A percentile compares a stretch with the other conserved stretches of the same genome.
phyloP scores from a whole-genome alignment of 169 alveolate genomes.

The Eimeria brunetti region DNA sequence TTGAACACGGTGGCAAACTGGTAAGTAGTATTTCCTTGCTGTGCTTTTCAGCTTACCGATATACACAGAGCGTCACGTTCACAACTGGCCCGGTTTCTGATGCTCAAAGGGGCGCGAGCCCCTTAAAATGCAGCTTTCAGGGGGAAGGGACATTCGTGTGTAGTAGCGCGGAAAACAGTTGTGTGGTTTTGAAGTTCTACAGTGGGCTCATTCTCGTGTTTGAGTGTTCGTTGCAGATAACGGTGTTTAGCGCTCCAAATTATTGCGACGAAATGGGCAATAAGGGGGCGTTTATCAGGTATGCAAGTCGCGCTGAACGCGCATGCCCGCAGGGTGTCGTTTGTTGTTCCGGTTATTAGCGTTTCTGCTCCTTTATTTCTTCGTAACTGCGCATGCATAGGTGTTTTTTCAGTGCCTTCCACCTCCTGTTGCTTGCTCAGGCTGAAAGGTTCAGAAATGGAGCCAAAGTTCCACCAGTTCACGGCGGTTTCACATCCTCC shows the following conservation, averaged over 20 bases:
- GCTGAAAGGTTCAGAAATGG: slow-evolving; percentile 93
- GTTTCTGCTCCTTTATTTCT: neutral
- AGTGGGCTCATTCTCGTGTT: neutral
- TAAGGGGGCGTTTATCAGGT: slow-evolving; percentile 91
- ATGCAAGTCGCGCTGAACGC: neutral
- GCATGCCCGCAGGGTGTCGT: neutral
- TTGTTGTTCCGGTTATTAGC: no score
- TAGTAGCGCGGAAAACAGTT: neutral
- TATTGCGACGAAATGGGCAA: slow-evolving; percentile 99
- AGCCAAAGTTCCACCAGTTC: slow-evolving; percentile 94
- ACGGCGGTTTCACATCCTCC: slow-evolving; percentile 97
- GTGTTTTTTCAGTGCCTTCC: neutral
- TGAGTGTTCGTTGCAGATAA: slow-evolving; percentile 85
- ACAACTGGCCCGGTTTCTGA: neutral
- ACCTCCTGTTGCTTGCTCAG: slow-evolving; percentile 32
- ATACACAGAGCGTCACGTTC: neutral
- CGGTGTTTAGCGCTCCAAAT: slow-evolving; percentile 99
- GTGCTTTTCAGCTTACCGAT: neutral
- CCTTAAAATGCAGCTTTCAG: neutral
- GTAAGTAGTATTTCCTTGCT: slow-evolving; percentile 6
- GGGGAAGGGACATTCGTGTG: neutral
- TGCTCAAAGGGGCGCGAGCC: neutral
- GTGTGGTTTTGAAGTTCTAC: neutral
- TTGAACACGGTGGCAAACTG: slow-evolving; percentile 97
- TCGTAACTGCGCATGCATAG: neutral